A percentile compares a stretch with the other conserved stretches of the same genome.
These are phyloP conservation scores for Fusarium staphyleae DNA, from an alignment of 2,329 filamentous ascomycete species.

Conservation along the genomic window DNA sequence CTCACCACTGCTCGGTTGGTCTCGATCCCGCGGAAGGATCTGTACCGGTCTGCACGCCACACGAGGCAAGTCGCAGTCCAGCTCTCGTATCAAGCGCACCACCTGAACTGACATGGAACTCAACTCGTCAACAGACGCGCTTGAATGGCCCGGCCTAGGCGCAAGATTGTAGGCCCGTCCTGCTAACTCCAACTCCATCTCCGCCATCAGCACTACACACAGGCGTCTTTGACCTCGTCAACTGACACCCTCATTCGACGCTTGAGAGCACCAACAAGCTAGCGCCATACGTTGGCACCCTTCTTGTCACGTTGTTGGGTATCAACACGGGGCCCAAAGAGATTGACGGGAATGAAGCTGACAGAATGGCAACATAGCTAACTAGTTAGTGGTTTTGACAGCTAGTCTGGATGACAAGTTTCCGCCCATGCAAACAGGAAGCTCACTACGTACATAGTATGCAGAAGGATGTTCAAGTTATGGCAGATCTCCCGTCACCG, in stretches of 20 bases:
- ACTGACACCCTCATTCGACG: conserved; percentile 33
- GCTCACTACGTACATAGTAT: no score
- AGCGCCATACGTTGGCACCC: conserved; percentile 30
- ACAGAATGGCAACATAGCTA: conserved; percentile 7
- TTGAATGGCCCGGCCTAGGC: conserved; percentile 14
- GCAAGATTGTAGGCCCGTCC: conserved; percentile 24
- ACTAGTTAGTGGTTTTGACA: conserved; percentile 3
- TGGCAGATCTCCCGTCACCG: conserved; percentile 38
- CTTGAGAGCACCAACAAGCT: conserved; percentile 19
- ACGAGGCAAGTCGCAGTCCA: conserved; percentile 10
- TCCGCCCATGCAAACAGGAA: conserved; percentile 21
- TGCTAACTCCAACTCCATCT: conserved; percentile 18
- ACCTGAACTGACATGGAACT: conserved; percentile 14
- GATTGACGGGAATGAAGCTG: conserved; percentile 25
- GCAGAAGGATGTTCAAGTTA: conserved; percentile 15
- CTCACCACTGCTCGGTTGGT: conserved; percentile 25
- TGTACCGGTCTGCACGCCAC: conserved; percentile 13
- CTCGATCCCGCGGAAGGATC: conserved; percentile 32
- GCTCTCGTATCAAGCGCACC: conserved; percentile 20
- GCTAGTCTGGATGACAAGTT: conserved; percentile 11
- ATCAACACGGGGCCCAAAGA: conserved; percentile 18
- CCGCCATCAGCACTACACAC: conserved; percentile 15
- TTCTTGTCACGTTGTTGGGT: conserved; percentile 17
- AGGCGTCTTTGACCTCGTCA: conserved; percentile 35
- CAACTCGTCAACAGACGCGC: conserved; percentile 16